These are phyloP conservation scores for Nepenthes mirabilis DNA, from an alignment of 148 eudicot species.

Conservation along the genomic window DNA sequence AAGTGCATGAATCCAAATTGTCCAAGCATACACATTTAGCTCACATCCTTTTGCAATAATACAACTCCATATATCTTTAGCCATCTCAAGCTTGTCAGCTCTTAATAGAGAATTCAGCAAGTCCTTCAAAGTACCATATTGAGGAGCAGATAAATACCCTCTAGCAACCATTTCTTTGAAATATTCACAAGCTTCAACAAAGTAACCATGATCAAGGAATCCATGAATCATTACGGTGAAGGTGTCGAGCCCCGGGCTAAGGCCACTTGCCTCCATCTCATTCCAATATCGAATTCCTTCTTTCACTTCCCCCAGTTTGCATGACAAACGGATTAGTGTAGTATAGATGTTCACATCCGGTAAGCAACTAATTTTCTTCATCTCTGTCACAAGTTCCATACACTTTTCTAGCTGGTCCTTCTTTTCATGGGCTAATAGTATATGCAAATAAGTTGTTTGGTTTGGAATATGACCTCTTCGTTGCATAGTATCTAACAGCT, in stretches of 20 bases:
- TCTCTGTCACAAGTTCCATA: constrained; percentile 60
- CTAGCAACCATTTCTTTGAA: constrained; percentile 82
- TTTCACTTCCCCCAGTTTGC: constrained; percentile 71
- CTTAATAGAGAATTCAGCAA: constrained; percentile 62
- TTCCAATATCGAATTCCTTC: constrained; percentile 61
- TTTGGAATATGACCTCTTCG: constrained; percentile 58
- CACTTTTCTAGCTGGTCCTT: constrained; percentile 85
- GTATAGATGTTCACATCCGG: constrained; percentile 71
- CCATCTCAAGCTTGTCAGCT: constrained; percentile 64
- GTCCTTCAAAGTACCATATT: constrained; percentile 72
- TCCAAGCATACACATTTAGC: constrained; percentile 85
- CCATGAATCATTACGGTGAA: constrained; percentile 70
- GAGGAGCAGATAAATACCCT: constrained; percentile 75
- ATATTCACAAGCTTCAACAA: constrained; percentile 67
- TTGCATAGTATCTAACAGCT: constrained; percentile 60
- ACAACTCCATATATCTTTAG: constrained; percentile 80
- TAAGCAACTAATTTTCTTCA: constrained; percentile 48
- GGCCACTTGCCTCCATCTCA: constrained; percentile 55
- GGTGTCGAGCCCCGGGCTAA: constrained; percentile 59
- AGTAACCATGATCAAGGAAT: constrained; percentile 41
- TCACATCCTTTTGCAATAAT: constrained; percentile 68
- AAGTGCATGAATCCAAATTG: constrained; percentile 93
- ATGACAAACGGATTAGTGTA: constrained; percentile 55
- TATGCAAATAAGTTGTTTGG: constrained; percentile 54
- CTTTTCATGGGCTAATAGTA: constrained; percentile 81